phyloP scores from a whole-genome alignment of 176 grass and related monocot species.

The Ampelocalamus luodianensis region DNA sequence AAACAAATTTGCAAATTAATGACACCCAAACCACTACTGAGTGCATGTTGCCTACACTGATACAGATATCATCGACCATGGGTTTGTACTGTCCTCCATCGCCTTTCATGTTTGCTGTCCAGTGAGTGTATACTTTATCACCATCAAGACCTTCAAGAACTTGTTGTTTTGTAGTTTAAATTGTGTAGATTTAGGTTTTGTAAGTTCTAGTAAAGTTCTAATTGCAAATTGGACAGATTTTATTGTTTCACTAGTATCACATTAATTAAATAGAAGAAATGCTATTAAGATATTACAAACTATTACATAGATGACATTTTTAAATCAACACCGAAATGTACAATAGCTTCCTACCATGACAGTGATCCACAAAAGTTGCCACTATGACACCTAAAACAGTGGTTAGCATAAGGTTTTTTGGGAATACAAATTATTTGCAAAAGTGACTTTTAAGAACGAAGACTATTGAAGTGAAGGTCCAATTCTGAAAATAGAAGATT shows the following conservation, averaged over 20 bases:
- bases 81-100: not conserved
- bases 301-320: too few species aligned
- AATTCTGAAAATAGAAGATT: not conserved
- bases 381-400: not conserved
- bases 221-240: not conserved
- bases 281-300: too few species aligned
- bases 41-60: not conserved
- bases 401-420: not conserved
- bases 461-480: not conserved
- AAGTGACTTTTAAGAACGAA: not conserved
- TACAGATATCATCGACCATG: not conserved
- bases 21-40: not conserved
- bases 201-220: not conserved
- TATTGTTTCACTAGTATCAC: not conserved
- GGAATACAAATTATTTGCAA: not conserved
- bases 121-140: not conserved
- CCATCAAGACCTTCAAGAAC: not conserved
- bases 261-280: not conserved
- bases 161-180: not conserved
- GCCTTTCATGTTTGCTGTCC: not conserved
- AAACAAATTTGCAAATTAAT: not conserved
- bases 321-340: not conserved
- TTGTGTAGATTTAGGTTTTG: not conserved
- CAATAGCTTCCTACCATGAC: not conserved
- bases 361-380: not conserved